Evolutionary conservation across 805 yeast genomes (phyloP), one percentile per base, ranked within the genome.

Genomic region (Wickerhamiella allomyrinae): DNA sequence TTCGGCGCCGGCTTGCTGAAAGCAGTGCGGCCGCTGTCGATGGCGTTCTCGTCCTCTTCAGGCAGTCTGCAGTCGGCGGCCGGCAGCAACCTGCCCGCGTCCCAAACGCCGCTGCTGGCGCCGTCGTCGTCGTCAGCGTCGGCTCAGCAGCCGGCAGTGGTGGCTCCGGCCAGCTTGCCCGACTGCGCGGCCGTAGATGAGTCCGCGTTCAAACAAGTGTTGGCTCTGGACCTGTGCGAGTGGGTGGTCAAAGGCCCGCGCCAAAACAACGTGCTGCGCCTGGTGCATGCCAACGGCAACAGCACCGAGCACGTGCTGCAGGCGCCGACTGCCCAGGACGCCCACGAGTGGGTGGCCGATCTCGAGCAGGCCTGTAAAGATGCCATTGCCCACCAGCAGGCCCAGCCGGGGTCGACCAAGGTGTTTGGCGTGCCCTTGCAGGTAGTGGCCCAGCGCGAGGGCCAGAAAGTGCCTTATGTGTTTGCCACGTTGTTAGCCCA

Each of bases 351-450:
- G 97, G 65, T 83, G 1, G 67, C 65, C 38, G 45, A 39, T 46
- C 45, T 56, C 19, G 33, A 42, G 33, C 17, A 10, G 10, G 42
- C 43, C 7, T 37, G 34, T 20, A 41, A 41, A 13, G 34, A 31
- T 8, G 36, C 44, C n/a, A 34, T 43, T 11, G 37, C 48, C 14
- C 36, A 34, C 6, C 39, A 40, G 13, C 44, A 41, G 35, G 37
- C 35, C 33, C 35, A 35, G 9, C 47, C 47, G 7, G 47, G 47
- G 7, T 52, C 53, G 24, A 69, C 73, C 21, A 66, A 66, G 48
- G 81, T 89, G 2, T 89, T 87, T 68, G 96, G 96, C 11, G 79
- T 86, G 37, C 95, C 97, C 2, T 65, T 89, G 27, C 73, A 69
- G 25, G 75, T 74, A 48, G 73, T 86, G 3, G 85, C 95, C 57